These are phyloP conservation scores for Beauveria sp. DNA, from an alignment of 2,329 filamentous ascomycete species.

Conservation along the genomic window DNA sequence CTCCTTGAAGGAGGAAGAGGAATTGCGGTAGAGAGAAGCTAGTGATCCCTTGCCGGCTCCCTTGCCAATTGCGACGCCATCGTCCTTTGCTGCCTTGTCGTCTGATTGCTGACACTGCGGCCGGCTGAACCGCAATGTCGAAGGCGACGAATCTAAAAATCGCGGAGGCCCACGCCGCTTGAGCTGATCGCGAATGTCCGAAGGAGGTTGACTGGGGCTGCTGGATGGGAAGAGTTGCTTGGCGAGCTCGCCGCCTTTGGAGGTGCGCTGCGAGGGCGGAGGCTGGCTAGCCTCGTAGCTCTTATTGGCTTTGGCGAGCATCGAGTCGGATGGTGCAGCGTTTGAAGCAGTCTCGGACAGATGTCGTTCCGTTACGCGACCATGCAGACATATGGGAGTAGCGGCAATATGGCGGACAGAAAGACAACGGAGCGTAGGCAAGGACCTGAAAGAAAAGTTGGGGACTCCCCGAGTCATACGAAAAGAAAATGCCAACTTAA, in stretches of 20 bases:
- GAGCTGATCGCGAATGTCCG: slow-evolving; percentile 44
- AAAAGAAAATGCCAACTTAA: not conserved
- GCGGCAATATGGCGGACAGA: slow-evolving; percentile 16
- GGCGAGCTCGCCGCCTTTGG: slow-evolving; percentile 26
- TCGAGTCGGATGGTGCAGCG: slow-evolving; percentile 19
- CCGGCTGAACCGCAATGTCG: slow-evolving; percentile 24
- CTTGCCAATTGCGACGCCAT: not conserved
- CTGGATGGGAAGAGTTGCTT: slow-evolving; percentile 53
- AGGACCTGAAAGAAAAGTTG: slow-evolving; percentile 27
- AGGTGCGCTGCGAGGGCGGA: slow-evolving; percentile 15
- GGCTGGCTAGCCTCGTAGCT: slow-evolving; percentile 31
- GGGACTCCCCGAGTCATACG: slow-evolving; percentile 28
- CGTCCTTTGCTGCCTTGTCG: not conserved
- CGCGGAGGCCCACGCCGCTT: slow-evolving; percentile 32
- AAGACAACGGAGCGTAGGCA: slow-evolving; percentile 25
- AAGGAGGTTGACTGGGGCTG: slow-evolving; percentile 38
- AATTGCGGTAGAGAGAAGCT: slow-evolving; percentile 35
- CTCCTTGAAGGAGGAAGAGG: slow-evolving; percentile 37
- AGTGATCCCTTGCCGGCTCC: slow-evolving; percentile 21
- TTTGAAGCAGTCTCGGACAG: not conserved
- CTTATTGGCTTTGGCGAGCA: slow-evolving; percentile 31
- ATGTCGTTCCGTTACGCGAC: slow-evolving; percentile 7
- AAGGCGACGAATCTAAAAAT: slow-evolving; percentile 28
- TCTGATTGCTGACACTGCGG: slow-evolving; percentile 11
- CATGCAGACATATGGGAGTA: slow-evolving; percentile 18